Conservation (phyloP, 83 land plant genomes). For the Thuja plicata region DNA sequence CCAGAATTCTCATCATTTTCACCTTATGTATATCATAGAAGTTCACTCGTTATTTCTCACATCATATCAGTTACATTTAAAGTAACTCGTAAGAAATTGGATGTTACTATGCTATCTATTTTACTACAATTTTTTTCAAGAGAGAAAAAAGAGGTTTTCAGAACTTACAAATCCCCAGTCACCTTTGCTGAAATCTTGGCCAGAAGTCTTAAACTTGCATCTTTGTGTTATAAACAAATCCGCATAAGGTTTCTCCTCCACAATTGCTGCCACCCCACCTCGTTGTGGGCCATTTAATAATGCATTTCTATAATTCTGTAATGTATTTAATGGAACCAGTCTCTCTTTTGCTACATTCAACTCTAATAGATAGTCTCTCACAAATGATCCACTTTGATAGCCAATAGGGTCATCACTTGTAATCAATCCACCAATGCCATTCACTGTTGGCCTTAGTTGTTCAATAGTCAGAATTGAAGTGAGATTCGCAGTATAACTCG, state of each 20-base stretch:
- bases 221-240: slow-evolving; percentile 64
- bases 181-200: slow-evolving; percentile 86
- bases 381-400: slow-evolving; percentile 90
- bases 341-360: slow-evolving; percentile 77
- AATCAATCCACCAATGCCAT: slow-evolving; percentile 78
- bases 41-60: background rate
- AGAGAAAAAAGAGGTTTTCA: background rate
- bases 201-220: slow-evolving; percentile 71
- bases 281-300: slow-evolving; percentile 60
- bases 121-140: background rate
- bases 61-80: background rate
- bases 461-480: slow-evolving; percentile 94
- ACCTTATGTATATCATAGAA: background rate
- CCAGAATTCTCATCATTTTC: background rate
- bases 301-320: slow-evolving; percentile 54
- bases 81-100: background rate
- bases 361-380: slow-evolving; percentile 75
- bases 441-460: slow-evolving; percentile 72
- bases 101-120: background rate
- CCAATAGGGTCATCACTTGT: slow-evolving; percentile 80
- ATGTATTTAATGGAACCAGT: slow-evolving; percentile 43
- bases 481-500: slow-evolving; percentile 96
- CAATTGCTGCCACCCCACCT: slow-evolving; percentile 97
- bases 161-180: slow-evolving; percentile 99
- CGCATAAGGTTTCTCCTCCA: slow-evolving; percentile 90